Conservation (phyloP, 257 asterid species). For the Cynanchum wilfordii region DNA sequence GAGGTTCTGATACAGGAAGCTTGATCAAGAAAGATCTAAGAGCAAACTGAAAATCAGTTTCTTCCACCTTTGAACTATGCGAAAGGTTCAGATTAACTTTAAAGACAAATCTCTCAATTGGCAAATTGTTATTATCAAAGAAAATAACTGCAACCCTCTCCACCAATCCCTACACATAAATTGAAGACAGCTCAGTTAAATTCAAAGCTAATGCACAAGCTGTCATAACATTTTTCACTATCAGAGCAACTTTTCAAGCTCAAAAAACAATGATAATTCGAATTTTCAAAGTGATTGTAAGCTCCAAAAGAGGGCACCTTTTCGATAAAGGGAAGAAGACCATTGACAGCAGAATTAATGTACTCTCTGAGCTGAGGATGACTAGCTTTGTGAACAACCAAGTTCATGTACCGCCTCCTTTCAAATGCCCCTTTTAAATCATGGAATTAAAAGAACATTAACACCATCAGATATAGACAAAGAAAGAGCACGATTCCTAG, state of each 20-base stretch:
- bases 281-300: neutral
- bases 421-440: constrained; percentile 64
- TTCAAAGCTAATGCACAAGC: neutral
- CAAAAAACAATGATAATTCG: neutral
- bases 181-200: constrained; percentile 1
- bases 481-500: neutral
- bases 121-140: constrained; percentile 42
- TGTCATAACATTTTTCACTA: neutral
- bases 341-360: constrained; percentile 59
- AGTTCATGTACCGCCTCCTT: constrained; percentile 79
- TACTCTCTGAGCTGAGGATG: constrained; percentile 74
- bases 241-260: neutral
- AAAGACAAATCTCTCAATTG: constrained; percentile 84
- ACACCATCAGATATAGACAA: neutral
- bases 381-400: constrained; percentile 74
- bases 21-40: constrained; percentile 79
- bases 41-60: constrained; percentile 62
- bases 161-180: constrained; percentile 57
- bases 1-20: constrained; percentile 65
- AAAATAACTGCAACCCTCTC: constrained; percentile 85
- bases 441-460: constrained; percentile 3
- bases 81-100: constrained; percentile 65
- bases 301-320: constrained; percentile 37
- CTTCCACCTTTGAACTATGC: constrained; percentile 54
- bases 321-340: constrained; percentile 65